These are phyloP conservation scores for Arabis alpina DNA, from an alignment of 345 rosid genomes.

Conservation along the genomic window DNA sequence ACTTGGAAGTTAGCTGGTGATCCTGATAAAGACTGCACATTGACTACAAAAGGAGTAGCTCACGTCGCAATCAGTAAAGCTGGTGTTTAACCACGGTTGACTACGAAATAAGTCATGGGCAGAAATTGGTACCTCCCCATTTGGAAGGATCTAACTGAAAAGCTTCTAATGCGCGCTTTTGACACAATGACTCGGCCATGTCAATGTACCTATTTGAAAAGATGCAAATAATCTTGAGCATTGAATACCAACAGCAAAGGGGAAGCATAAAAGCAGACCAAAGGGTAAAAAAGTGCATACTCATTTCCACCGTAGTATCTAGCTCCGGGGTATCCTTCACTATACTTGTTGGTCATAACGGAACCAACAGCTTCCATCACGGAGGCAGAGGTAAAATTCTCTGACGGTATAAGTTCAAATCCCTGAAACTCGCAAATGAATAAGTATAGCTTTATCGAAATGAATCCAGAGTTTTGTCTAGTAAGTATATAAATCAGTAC, in stretches of 20 bases:
- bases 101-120: neutral
- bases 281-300: constrained; percentile 47
- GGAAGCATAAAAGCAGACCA: neutral
- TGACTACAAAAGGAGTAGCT: constrained; percentile 62
- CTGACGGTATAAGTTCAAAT: constrained; percentile 91
- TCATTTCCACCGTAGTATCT: constrained; percentile 97
- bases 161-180: constrained; percentile 89
- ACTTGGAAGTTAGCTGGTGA: constrained; percentile 96
- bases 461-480: too few relatives aligned
- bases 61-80: neutral
- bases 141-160: constrained; percentile 80
- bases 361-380: constrained; percentile 99
- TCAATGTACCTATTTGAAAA: constrained; percentile 74
- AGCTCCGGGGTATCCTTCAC: constrained; percentile 97
- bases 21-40: constrained; percentile 94
- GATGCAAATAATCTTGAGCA: constrained; percentile 20
- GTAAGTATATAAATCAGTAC: constrained; percentile 31
- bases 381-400: constrained; percentile 90
- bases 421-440: constrained; percentile 52
- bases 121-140: constrained; percentile 82
- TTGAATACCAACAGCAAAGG: neutral
- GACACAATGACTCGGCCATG: constrained; percentile 92
- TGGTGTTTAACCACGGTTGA: constrained; percentile 6
- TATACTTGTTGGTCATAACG: constrained; percentile 94
- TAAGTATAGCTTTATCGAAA: too few relatives aligned